Evolutionary conservation across 129 eudicot genomes (phyloP), one percentile per base, ranked within the genome.

Genomic region (Flaveria linearis): DNA sequence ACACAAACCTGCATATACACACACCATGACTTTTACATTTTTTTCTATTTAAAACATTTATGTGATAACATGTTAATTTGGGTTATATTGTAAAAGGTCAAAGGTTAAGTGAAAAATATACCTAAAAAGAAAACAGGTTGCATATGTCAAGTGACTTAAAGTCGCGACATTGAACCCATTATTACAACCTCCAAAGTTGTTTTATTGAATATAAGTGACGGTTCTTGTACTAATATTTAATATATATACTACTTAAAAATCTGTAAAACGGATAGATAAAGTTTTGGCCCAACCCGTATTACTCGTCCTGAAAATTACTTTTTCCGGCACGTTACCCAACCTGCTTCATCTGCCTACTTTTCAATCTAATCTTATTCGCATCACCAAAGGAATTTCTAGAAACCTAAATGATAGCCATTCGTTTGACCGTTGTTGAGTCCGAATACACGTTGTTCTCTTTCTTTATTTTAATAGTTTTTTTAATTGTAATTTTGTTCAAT

Each of bases 1-100:
- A 81, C 63, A 93, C 98, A 84, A 90, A 93, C 90, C 98, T 90
- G 86, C 88, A 81, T 25, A 57, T 63, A 43, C 2, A 18, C 4
- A 9, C 23, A 2, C 14, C 6, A 75, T 7, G 8, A 28, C 13
- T 12, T 28, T 9, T 69, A 28, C 73, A 53, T 7, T 68, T 67
- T n/a, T 49, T 23, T 43, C 4, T 9, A 9, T 72, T 64, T 16
- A 36, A 58, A n/a, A 47, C 33, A 64, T 26, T 30, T 47, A 47
- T 16, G 33, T 25, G 61, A 46, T 16, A 75, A 26, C 60, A 2
- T 0, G 17, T 63, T 47, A 46, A 10, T 26, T n/a, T 49, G 72
- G 79, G 49, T 75, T 63, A 25, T 46, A 75, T 7, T 45, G 36
- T 30, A 72, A 72, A 7, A 12, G 7, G 39, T 17, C 66, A 39